Percentiles rank a stretch among this genome's conserved stretches.
These are phyloP conservation scores for Akanthomyces dipterigenus DNA, from an alignment of 2,329 filamentous ascomycete species.

Conservation along the genomic window DNA sequence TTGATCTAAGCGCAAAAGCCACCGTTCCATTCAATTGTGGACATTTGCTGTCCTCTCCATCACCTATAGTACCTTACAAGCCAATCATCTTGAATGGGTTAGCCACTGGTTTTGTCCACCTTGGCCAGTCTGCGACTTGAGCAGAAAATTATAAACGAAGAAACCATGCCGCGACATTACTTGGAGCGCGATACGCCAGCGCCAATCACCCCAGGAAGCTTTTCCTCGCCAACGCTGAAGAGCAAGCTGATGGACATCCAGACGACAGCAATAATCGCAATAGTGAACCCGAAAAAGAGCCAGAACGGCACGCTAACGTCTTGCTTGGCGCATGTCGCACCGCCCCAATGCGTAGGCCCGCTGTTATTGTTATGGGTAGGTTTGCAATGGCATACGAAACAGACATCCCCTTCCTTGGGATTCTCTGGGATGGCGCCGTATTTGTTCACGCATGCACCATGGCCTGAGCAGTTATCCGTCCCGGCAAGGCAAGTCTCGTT, in stretches of 20 bases:
- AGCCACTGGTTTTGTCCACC: not conserved
- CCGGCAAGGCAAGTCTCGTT: slow-evolving; percentile 58
- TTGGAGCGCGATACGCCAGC: slow-evolving; percentile 79
- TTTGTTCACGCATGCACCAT: slow-evolving; percentile 69
- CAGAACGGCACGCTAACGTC: slow-evolving; percentile 87
- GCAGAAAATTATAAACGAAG: not conserved
- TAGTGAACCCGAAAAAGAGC: slow-evolving; percentile 69
- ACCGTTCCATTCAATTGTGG: not conserved
- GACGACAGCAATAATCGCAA: slow-evolving; percentile 62
- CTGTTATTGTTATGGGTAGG: slow-evolving; percentile 48
- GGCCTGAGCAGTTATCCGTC: slow-evolving; percentile 76
- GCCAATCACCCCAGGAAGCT: slow-evolving; percentile 90
- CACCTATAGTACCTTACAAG: slow-evolving; percentile 7
- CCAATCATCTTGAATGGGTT: not conserved
- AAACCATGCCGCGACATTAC: slow-evolving; percentile 20
- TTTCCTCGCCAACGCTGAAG: slow-evolving; percentile 76
- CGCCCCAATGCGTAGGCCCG: slow-evolving; percentile 72
- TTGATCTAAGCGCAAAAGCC: not conserved
- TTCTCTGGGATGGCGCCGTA: slow-evolving; percentile 31
- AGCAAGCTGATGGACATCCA: slow-evolving; percentile 69
- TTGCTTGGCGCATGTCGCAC: slow-evolving; percentile 80
- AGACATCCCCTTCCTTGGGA: slow-evolving; percentile 37
- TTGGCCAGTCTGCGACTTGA: not conserved
- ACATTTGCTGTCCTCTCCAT: not conserved
- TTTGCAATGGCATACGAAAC: slow-evolving; percentile 74